Percentiles rank a stretch among this genome's conserved stretches.
phyloP scores from a whole-genome alignment of 768 basidiomycete genomes.

The Hygrocybe punicea region DNA sequence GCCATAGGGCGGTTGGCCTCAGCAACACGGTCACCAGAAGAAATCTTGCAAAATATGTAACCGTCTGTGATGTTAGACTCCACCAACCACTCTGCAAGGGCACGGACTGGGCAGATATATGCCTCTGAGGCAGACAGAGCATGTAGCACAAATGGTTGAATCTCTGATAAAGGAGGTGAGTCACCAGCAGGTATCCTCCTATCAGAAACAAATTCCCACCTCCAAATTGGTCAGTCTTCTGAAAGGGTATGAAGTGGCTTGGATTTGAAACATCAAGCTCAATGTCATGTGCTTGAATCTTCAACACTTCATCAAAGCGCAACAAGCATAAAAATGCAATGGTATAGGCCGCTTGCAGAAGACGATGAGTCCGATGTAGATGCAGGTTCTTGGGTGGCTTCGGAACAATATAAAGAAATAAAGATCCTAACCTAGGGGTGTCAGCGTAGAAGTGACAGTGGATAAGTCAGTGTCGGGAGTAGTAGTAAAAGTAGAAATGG shows the following conservation, averaged over 20 bases:
- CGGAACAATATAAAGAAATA: no score
- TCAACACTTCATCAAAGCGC: conserved; percentile 35
- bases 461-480: no score
- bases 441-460: no score
- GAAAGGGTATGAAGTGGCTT: conserved; percentile 24
- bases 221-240: conserved; percentile 30
- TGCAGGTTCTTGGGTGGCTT: no score
- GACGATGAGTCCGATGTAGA: conserved; percentile 18
- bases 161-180: conserved; percentile 21
- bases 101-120: conserved; percentile 26
- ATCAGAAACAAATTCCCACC: conserved; percentile 15
- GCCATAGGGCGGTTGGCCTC: conserved; percentile 24
- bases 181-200: conserved; percentile 10
- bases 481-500: no score
- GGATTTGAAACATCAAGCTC: not conserved
- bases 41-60: conserved; percentile 33
- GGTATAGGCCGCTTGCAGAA: conserved; percentile 32
- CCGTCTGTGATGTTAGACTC: conserved; percentile 21
- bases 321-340: conserved; percentile 36
- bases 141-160: conserved; percentile 30
- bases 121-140: conserved; percentile 10
- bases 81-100: conserved; percentile 26
- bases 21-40: conserved; percentile 25
- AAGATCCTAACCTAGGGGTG: no score
- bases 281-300: conserved; percentile 31